Conservation (phyloP, 1,139 yeast species). For the Suhomyces maxii region DNA sequence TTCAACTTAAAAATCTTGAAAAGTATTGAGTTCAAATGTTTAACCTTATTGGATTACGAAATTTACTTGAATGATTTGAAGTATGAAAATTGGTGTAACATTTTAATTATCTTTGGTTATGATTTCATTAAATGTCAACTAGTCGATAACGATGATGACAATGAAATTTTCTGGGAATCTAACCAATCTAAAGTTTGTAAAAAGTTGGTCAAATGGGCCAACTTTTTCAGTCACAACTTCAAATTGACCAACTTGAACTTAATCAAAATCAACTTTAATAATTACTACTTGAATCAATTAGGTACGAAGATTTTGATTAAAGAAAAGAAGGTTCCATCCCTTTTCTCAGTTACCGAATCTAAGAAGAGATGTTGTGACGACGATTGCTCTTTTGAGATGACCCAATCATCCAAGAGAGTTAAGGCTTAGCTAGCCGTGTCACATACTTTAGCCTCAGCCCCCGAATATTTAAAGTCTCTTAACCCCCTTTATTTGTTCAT, state of each 20-base stretch:
- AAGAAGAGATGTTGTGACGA: conserved; percentile 23
- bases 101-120: conserved; percentile 45
- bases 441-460: too few species aligned
- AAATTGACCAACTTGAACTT: conserved; percentile 18
- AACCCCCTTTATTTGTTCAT: background rate
- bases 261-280: conserved; percentile 29
- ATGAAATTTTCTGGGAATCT: conserved; percentile 34
- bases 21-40: conserved; percentile 54
- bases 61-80: conserved; percentile 50
- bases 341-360: conserved; percentile 13
- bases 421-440: conserved; percentile 1
- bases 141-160: conserved; percentile 16
- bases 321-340: conserved; percentile 15
- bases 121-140: conserved; percentile 35
- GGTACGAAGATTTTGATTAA: conserved; percentile 34
- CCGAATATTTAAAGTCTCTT: too few species aligned
- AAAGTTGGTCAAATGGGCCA: conserved; percentile 34
- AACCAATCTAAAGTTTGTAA: conserved; percentile 19
- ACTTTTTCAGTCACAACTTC: conserved; percentile 24
- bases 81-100: conserved; percentile 58
- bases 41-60: conserved; percentile 55
- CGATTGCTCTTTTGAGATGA: background rate
- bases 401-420: conserved; percentile 3
- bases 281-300: conserved; percentile 35
- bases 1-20: conserved; percentile 45